Evolutionary conservation across 192 early-diverging fungal species (phyloP).

Genomic region (Backusella psychrophila): DNA sequence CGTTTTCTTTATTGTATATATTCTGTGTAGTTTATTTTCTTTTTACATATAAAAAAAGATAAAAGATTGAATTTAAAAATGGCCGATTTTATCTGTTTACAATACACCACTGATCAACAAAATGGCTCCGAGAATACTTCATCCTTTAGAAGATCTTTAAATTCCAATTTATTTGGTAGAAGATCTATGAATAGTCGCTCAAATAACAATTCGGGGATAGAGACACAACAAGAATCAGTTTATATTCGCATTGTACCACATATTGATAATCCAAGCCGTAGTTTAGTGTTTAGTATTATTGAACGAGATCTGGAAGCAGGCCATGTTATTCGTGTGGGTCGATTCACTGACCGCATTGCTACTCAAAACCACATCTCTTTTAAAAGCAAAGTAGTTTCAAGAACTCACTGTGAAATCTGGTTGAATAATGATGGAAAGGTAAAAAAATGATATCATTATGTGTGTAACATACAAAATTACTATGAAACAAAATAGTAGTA

Average conservation of each 20-base stretch:
- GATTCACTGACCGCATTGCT: neutral
- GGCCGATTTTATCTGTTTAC: slow-evolving; percentile 19
- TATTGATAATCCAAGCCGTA: slow-evolving; percentile 10
- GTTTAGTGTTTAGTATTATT: slow-evolving; percentile 51
- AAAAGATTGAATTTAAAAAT: neutral
- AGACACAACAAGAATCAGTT: neutral
- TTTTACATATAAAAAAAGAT: neutral
- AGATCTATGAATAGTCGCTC: slow-evolving; percentile 7
- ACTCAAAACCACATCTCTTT: slow-evolving; percentile 70
- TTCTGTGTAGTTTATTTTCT: neutral
- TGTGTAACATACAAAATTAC: neutral
- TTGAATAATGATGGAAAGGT: slow-evolving; percentile 56
- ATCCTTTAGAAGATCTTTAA: slow-evolving; percentile 20
- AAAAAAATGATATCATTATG: neutral
- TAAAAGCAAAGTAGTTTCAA: slow-evolving; percentile 90
- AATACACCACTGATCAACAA: neutral
- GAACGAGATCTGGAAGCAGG: slow-evolving; percentile 61
- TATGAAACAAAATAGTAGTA: neutral
- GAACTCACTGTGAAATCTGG: slow-evolving; percentile 94
- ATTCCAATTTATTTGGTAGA: slow-evolving; percentile 6
- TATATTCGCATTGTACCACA: slow-evolving; percentile 17
- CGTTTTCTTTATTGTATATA: neutral
- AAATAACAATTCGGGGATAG: neutral
- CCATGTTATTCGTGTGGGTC: slow-evolving; percentile 64
- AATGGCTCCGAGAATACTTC: slow-evolving; percentile 1